Base-by-base conservation (phyloP, 805 yeast genomes). In the Candida insectalens region DNA sequence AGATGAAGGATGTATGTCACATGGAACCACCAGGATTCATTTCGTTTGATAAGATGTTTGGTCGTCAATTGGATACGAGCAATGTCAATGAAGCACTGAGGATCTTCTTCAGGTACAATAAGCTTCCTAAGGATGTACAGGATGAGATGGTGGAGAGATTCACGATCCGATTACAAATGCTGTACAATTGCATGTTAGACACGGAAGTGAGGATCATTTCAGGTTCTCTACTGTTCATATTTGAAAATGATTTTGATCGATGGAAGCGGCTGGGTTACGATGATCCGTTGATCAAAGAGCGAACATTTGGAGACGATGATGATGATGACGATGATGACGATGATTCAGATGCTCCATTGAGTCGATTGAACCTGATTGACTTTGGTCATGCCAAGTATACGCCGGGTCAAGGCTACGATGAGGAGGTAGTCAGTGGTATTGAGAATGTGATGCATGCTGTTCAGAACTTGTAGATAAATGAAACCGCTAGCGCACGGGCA, bases 371-470 rank as follows among this genome's bases (percentile, higher is more conserved):
- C 25, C 47, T 88, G 32, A 85, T 92, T 5, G 98, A 92, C 55
- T 87, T 92, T 62, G 96, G 96, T 1, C 97, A 92, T 52, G 72
- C 96, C 0, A 69, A 61, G 40, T 58, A 70, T 38, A 65, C 69
- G 0, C 75, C 77, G 0, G 83, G 80, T 0, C 37, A 67, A 37
- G 85, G 87, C 0, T 70, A 70, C 14, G 96, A 87, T 53, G 82
- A 73, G 30, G 81, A 83, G 48, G 59, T 78, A 2, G 51, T 85
- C 3, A 59, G 57, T 10, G 97, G 96, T 0, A 60, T 88, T 2
- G 79, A 77, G 43, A 77, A 70, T 41, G 53, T 87, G 33, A 58
- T 81, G 5, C 42, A 38, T 0, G 48, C 67, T 1, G 57, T 79
- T 28, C 65, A 66, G 30, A 20, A 36, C 14, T 10, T 50, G 30